Conservation (phyloP, 768 basidiomycete species). For the Trametopsis cervina region DNA sequence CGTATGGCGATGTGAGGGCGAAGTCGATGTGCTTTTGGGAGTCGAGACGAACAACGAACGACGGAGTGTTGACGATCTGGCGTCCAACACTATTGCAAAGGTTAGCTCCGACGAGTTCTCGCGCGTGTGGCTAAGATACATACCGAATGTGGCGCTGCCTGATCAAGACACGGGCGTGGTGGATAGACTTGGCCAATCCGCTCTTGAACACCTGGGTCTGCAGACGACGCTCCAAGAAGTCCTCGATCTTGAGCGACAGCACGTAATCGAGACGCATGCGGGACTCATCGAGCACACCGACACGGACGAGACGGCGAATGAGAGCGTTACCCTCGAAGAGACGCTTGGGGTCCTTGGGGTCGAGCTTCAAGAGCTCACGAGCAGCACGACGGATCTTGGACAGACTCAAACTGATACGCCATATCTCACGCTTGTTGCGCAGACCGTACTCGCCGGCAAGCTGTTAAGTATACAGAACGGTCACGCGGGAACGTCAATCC, state of each 20-base stretch:
- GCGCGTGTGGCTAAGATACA: constrained; percentile 20
- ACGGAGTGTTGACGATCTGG: constrained; percentile 96
- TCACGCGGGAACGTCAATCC: not conserved
- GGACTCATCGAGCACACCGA: constrained; percentile 98
- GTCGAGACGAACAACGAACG: constrained; percentile 95
- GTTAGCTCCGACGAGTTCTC: not conserved
- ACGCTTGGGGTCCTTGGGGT: constrained; percentile 98
- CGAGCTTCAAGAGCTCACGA: constrained; percentile 99
- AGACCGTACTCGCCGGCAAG: constrained; percentile 99
- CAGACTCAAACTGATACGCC: constrained; percentile 96
- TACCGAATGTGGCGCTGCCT: constrained; percentile 97
- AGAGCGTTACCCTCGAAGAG: constrained; percentile 99
- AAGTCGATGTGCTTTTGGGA: constrained; percentile 99
- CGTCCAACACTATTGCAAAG: constrained; percentile 72
- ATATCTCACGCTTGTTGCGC: constrained; percentile 99
- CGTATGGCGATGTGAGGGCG: constrained; percentile 92
- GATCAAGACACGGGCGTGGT: constrained; percentile 98
- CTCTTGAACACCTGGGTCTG: constrained; percentile 99
- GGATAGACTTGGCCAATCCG: constrained; percentile 95
- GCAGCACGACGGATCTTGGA: constrained; percentile 99
- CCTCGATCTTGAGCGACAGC: constrained; percentile 97
- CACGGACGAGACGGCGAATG: constrained; percentile 94
- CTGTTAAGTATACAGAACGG: constrained; percentile 31
- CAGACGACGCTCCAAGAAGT: constrained; percentile 98
- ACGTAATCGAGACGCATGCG: constrained; percentile 99